phyloP scores from a whole-genome alignment of 1,284 basidiomycete species.

The Leccinum solheimii region DNA sequence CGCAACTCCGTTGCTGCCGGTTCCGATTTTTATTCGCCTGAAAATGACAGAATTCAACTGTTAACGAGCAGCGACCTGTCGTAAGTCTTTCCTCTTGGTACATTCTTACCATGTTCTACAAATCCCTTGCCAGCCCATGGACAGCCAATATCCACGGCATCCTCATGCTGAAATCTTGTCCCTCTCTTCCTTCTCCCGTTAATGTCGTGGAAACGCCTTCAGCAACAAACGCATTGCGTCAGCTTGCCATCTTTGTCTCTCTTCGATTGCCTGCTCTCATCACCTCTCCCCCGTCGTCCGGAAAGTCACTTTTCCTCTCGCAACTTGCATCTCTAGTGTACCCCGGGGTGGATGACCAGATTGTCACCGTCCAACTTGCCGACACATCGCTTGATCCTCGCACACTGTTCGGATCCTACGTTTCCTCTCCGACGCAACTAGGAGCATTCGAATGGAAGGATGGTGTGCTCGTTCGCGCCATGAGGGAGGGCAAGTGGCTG shows the following conservation, averaged over 20 bases:
- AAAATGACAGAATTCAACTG: conserved; percentile 35
- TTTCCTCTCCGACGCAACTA: conserved; percentile 82
- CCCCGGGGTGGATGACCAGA: conserved; percentile 55
- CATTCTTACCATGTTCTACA: conserved; percentile 1
- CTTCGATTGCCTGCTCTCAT: conserved; percentile 80
- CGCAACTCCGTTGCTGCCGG: conserved; percentile 48
- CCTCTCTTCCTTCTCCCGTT: conserved; percentile 36
- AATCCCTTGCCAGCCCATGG: conserved; percentile 44
- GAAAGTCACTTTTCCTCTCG: conserved; percentile 83
- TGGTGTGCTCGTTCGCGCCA: conserved; percentile 88
- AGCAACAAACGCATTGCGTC: conserved; percentile 56
- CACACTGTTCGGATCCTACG: conserved; percentile 90
- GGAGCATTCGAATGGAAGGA: conserved; percentile 98
- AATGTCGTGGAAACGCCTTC: conserved; percentile 70
- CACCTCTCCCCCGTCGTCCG: conserved; percentile 86
- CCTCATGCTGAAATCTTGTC: conserved; percentile 49
- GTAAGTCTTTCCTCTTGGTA: conserved; percentile 39
- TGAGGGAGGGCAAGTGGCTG: conserved; percentile 92
- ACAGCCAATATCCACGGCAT: conserved; percentile 65
- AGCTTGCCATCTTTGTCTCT: conserved; percentile 67
- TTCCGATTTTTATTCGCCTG: conserved; percentile 46
- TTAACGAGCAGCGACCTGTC: conserved; percentile 52
- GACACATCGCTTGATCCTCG: conserved; percentile 96
- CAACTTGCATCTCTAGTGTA: conserved; percentile 72
- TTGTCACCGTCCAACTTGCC: conserved; percentile 86